Evolutionary conservation across 31 red algal genomes (phyloP).

Genomic region (Odonthalia washingtoniensis): DNA sequence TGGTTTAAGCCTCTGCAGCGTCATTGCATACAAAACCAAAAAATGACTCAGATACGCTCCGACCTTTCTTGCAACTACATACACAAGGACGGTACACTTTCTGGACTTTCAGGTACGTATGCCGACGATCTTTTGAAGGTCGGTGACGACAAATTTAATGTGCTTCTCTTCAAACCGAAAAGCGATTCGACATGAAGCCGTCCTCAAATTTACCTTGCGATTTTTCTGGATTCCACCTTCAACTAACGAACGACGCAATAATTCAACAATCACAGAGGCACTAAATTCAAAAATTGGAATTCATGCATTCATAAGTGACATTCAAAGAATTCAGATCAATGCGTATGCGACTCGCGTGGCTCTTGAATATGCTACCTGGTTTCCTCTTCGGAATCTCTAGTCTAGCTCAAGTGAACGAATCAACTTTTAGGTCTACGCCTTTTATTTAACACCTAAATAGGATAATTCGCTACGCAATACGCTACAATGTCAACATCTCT

Average conservation of each 20-base stretch:
- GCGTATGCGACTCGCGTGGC: conserved; percentile 55
- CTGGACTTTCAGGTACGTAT: conserved; percentile 35
- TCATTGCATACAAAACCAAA: conserved; percentile 16
- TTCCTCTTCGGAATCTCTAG: conserved; percentile 34
- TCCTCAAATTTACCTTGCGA: no score
- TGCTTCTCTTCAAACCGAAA: not conserved
- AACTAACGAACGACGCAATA: conserved; percentile 8
- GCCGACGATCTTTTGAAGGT: conserved; percentile 30
- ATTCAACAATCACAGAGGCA: conserved; percentile 17
- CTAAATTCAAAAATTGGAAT: conserved; percentile 32
- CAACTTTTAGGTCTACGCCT: not conserved
- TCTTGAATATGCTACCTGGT: conserved; percentile 24
- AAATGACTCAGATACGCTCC: conserved; percentile 17
- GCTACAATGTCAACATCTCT: not conserved
- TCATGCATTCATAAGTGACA: not conserved
- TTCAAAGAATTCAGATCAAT: conserved; percentile 31
- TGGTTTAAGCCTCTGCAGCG: conserved; percentile 13
- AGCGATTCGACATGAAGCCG: conserved; percentile 9
- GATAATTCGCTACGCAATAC: not conserved
- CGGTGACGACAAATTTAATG: not conserved
- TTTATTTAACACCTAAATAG: conserved; percentile 37
- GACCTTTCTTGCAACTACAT: conserved; percentile 42
- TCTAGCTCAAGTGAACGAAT: conserved; percentile 35
- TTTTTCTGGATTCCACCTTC: conserved; percentile 20
- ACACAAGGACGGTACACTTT: not conserved